Percentiles rank a stretch among this genome's conserved stretches.
These are phyloP conservation scores for Ailanthus altissimus DNA, from an alignment of 345 rosid genomes.

Conservation along the genomic window DNA sequence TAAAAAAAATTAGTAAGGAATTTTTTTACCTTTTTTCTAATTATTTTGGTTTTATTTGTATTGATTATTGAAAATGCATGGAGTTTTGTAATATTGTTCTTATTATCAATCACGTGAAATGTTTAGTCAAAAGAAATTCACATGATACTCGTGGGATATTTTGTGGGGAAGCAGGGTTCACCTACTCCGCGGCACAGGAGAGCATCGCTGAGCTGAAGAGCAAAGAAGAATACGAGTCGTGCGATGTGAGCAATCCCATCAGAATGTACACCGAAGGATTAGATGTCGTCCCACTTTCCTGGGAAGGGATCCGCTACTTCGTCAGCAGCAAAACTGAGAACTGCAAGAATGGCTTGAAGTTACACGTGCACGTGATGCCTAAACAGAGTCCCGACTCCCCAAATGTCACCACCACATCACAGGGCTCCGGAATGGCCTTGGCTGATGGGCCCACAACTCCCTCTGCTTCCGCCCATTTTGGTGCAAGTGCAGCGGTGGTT, in stretches of 20 bases:
- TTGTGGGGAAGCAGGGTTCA: constrained; percentile 45
- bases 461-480: constrained; percentile 33
- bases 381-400: background rate
- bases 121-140: background rate
- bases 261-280: constrained; percentile 50
- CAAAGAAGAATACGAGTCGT: constrained; percentile 52
- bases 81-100: background rate
- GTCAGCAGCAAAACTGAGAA: constrained; percentile 39
- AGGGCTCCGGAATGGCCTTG: constrained; percentile 1
- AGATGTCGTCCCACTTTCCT: constrained; percentile 34
- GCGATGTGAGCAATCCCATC: constrained; percentile 55
- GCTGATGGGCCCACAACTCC: constrained; percentile 41
- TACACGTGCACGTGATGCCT: constrained; percentile 52
- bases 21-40: too few relatives aligned
- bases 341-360: constrained; percentile 65
- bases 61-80: background rate
- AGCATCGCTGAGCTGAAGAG: constrained; percentile 50
- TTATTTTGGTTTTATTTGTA: background rate
- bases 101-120: background rate
- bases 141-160: background rate
- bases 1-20: too few relatives aligned
- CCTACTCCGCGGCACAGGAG: constrained; percentile 51
- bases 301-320: constrained; percentile 60
- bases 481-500: background rate
- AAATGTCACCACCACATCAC: background rate